phyloP scores from a whole-genome alignment of 495 filamentous ascomycete genomes.

The Parathielavia hyrcaniae region DNA sequence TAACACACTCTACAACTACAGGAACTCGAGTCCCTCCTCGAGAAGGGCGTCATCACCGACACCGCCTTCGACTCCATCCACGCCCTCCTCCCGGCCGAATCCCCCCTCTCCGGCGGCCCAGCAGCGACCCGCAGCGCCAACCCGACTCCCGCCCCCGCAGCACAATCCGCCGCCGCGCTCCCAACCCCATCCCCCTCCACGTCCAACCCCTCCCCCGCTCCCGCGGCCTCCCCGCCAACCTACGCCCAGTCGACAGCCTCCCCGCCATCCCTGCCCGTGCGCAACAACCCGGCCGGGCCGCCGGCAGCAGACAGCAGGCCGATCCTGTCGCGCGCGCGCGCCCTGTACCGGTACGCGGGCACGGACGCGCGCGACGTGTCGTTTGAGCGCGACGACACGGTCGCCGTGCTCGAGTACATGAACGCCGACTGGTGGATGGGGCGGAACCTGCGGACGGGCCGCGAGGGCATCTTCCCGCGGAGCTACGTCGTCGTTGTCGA shows the following conservation, averaged over 20 bases:
- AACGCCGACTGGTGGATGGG: slow-evolving; percentile 97
- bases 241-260: slow-evolving; percentile 47
- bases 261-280: slow-evolving; percentile 51
- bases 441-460: slow-evolving; percentile 66
- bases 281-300: slow-evolving; percentile 40
- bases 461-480: slow-evolving; percentile 85
- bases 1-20: slow-evolving; percentile 38
- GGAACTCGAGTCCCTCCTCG: slow-evolving; percentile 89
- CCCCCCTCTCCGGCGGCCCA: slow-evolving; percentile 42
- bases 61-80: slow-evolving; percentile 65
- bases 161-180: background rate
- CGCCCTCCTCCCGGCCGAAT: slow-evolving; percentile 63
- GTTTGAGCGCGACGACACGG: slow-evolving; percentile 66
- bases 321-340: slow-evolving; percentile 64
- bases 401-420: slow-evolving; percentile 81
- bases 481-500: slow-evolving; percentile 65
- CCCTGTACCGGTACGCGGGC: slow-evolving; percentile 75
- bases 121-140: slow-evolving; percentile 36
- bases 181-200: slow-evolving; percentile 26
- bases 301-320: slow-evolving; percentile 46
- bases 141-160: slow-evolving; percentile 18
- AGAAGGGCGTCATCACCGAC: slow-evolving; percentile 66
- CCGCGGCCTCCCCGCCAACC: slow-evolving; percentile 42
- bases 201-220: slow-evolving; percentile 34
- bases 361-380: slow-evolving; percentile 72